Base-by-base conservation (phyloP, 768 basidiomycete species). In the Xanthoconium purpureum region DNA sequence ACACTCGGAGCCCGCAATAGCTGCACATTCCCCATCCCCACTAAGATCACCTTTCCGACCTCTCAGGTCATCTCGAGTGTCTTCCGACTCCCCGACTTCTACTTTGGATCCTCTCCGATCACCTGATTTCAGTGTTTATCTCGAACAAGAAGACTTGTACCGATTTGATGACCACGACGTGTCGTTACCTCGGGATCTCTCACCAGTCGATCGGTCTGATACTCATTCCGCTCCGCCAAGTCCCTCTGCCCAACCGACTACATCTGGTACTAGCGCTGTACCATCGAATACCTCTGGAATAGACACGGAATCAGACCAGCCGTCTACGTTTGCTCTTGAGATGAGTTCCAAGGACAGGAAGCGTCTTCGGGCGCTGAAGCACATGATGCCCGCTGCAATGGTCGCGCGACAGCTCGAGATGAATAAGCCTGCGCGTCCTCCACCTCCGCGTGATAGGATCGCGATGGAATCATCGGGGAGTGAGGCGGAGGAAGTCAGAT, bases 371-470 rank as follows among this genome's bases (percentile, higher is more conserved):
- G 75, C 64, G 6, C 70, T 84, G 17, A 64, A 57, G 37, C 77
- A 74, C 15, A 79, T 88, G 78, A 73, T 84, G 73, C 85, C 85
- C 5, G 74, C 74, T 12, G 77, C 76, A 47, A 80, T 86, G 79
- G 67, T 82, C 45, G 66, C 75, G 15, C 67, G 66, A 44, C 68
- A 77, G 52, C 54, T 71, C 52, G 62, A 37, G 51, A 53, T 5
- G 42, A 53, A 46, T 50, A 59, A 47, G 15, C 38, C 47, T 60
- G 66, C 53, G 30, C 61, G 39, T n/a, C 50, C 45, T 35, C 30
- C 46, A 1, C 56, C 50, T 48, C 56, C 29, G 17, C 66, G 53
- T 43, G n/a, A 63, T 38, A 54, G 53, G 38, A 38, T 20, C 13
- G 7, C 52, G 20, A 47, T 24, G 6, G 53, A 62, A n/a, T 59